Base-by-base conservation (phyloP, 2,329 filamentous ascomycete species). In the Aureobasidium lini region DNA sequence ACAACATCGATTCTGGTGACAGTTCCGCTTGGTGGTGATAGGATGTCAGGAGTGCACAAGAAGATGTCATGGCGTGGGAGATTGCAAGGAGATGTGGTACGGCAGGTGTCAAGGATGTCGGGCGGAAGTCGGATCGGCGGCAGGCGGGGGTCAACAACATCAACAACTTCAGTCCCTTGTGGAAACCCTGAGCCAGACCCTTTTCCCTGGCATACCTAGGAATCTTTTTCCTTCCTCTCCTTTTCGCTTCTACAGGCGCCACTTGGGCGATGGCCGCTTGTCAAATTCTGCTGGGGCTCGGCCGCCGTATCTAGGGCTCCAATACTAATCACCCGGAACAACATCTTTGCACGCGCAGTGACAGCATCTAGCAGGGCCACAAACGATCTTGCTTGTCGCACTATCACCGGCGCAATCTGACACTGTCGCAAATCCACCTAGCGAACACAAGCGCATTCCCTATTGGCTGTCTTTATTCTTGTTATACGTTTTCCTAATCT, bases 191-290 rank as follows among this genome's bases (percentile, higher is more conserved):
- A 31, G 6, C 29, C 46, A 28, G 31, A 36, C 53, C 42, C 42
- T 57, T 37, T 47, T 32, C 39, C 10, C 8, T 4, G 16, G n/a
- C 34, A 15, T 32, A 28, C 39, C 39, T 32, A 32, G 29, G n/a
- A 28, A 37, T 36, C 29, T 57, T 37, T 11, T 47, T 47, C 15
- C 29, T n/a, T 47, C 18, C 42, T n/a, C 34, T 39, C 32, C 15
- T 44, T 47, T 57, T 39, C 42, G 16, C 42, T 57, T 47, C 39
- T 39, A 28, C 32, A 43, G 52, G 53, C 28, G 54, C 44, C 54
- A 28, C 36, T 58, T 39, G 43, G 44, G 54, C 54, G 15, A 58
- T 58, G 54, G 44, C 54, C 29, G 44, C 43, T 40, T 58, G 54
- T 28, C 54, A n/a, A 49, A 42, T 48, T 8, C 16, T 49, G 34